Percentiles rank a stretch among this genome's conserved stretches.
Evolutionary conservation across 495 filamentous ascomycete genomes (phyloP).

Genomic region (Lophiostoma macrostomum): DNA sequence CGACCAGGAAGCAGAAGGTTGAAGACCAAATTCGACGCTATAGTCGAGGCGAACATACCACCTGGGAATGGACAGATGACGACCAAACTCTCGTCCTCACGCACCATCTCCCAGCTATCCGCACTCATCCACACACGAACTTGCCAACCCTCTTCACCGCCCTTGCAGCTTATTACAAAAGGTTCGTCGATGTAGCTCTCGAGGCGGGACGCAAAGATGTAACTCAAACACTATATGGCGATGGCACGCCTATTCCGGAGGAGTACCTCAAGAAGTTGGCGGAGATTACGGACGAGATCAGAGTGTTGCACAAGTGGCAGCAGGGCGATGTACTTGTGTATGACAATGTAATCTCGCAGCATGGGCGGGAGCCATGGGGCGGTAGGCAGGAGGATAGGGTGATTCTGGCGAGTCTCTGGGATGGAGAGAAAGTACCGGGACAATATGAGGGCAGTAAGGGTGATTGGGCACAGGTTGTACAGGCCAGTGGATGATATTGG

Average conservation of each 20-base stretch:
- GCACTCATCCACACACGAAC: conserved; percentile 49
- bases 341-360: conserved; percentile 50
- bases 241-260: conserved; percentile 52
- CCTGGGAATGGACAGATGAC: conserved; percentile 51
- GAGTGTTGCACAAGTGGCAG: conserved; percentile 46
- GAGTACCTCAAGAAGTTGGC: conserved; percentile 48
- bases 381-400: conserved; percentile 48
- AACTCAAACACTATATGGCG: conserved; percentile 42
- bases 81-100: conserved; percentile 40
- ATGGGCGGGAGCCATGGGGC: conserved; percentile 49
- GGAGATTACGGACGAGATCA: conserved; percentile 50
- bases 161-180: conserved; percentile 48
- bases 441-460: conserved; percentile 41
- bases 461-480: conserved; percentile 49
- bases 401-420: conserved; percentile 47
- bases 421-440: conserved; percentile 45
- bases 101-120: conserved; percentile 48
- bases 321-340: conserved; percentile 46
- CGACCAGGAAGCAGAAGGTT: conserved; percentile 46
- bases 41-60: conserved; percentile 32
- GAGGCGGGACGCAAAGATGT: conserved; percentile 25
- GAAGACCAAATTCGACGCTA: conserved; percentile 52
- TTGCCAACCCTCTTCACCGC: conserved; percentile 54
- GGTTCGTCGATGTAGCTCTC: conserved; percentile 30
- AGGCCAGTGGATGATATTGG: no score